Evolutionary conservation across 306 rosid species (phyloP).

Genomic region (Rosa lucieae): DNA sequence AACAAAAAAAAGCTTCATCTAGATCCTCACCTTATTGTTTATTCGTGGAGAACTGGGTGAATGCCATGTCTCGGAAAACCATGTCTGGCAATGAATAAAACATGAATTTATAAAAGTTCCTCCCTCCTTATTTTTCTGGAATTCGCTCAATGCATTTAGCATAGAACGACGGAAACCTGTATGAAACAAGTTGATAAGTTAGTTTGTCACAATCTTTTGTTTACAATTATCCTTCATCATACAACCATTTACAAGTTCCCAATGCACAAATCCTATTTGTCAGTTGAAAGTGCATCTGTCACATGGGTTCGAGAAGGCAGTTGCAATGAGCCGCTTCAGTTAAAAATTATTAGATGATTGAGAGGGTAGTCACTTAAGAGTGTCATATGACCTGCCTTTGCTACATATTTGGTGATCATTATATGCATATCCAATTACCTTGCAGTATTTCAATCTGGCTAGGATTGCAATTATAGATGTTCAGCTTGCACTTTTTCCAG

Average conservation of each 20-base stretch:
- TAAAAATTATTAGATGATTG: neutral
- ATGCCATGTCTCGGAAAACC: slow-evolving; percentile 74
- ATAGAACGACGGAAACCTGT: slow-evolving; percentile 81
- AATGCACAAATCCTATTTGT: neutral
- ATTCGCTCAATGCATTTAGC: slow-evolving; percentile 60
- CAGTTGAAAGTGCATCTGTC: neutral
- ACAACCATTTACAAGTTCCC: neutral
- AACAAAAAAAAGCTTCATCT: neutral
- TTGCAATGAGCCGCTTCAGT: neutral
- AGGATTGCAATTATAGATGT: slow-evolving; percentile 54
- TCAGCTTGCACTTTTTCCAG: slow-evolving; percentile 76
- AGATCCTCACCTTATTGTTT: slow-evolving; percentile 51
- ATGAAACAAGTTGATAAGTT: slow-evolving; percentile 24
- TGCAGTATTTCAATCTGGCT: slow-evolving; percentile 58
- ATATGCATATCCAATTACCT: slow-evolving; percentile 43
- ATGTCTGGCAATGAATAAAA: slow-evolving; percentile 88
- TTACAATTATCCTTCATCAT: neutral
- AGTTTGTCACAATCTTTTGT: slow-evolving; percentile 14
- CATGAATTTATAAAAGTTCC: slow-evolving; percentile 88
- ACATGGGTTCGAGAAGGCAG: neutral
- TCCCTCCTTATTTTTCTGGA: slow-evolving; percentile 52
- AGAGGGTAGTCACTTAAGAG: neutral
- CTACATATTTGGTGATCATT: neutral
- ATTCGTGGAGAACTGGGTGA: slow-evolving; percentile 79
- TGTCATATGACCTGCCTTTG: neutral